Percentiles rank a stretch among this genome's conserved stretches.
These are phyloP conservation scores for Eucalyptus erythrocorys DNA, from an alignment of 345 rosid species.

Conservation along the genomic window DNA sequence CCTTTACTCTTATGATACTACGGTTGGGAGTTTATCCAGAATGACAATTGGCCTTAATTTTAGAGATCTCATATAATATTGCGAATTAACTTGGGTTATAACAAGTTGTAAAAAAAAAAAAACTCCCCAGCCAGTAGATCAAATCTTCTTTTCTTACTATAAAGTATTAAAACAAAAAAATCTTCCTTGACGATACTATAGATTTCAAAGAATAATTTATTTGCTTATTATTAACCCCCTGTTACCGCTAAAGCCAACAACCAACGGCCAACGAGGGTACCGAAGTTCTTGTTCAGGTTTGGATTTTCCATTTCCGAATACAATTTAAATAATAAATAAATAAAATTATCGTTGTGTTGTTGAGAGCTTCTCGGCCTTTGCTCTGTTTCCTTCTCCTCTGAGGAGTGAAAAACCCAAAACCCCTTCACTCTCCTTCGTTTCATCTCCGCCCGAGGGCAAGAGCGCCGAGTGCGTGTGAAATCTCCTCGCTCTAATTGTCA, in stretches of 20 bases:
- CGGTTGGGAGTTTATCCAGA: background rate
- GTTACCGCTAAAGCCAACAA: background rate
- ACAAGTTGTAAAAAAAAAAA: background rate
- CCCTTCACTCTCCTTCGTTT: background rate
- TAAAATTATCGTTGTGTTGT: background rate
- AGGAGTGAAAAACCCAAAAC: background rate
- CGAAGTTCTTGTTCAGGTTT: background rate
- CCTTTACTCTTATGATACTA: background rate
- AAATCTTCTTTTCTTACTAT: background rate
- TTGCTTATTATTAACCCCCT: background rate
- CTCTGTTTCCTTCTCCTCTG: background rate
- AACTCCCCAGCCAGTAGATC: background rate
- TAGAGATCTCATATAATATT: background rate
- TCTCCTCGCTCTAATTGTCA: background rate
- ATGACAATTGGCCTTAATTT: background rate
- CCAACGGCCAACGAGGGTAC: background rate
- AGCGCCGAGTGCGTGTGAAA: background rate
- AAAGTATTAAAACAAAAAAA: background rate
- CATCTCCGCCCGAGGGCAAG: background rate
- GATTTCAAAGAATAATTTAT: background rate
- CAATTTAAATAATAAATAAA: background rate
- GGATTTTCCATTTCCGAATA: background rate
- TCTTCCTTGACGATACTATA: background rate
- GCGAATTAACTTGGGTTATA: background rate
- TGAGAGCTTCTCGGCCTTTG: background rate